These are phyloP conservation scores for Melanomma pulvis-pyrius DNA, from an alignment of 495 filamentous ascomycete genomes.

Conservation along the genomic window DNA sequence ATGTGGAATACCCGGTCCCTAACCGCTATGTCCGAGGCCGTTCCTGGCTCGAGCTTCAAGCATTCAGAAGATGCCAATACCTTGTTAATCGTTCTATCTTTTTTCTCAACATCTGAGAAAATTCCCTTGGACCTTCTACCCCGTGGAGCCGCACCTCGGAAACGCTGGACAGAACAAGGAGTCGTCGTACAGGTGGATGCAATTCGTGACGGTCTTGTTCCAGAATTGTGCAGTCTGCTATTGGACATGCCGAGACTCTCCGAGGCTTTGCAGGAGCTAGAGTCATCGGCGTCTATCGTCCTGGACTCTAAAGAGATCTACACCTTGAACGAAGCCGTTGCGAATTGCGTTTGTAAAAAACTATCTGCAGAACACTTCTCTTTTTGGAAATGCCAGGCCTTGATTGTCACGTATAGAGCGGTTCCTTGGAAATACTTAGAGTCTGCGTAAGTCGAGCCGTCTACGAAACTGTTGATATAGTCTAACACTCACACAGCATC, in stretches of 20 bases:
- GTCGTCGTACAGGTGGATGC: background rate
- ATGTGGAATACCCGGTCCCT: background rate
- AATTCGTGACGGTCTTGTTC: background rate
- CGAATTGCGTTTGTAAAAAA: background rate
- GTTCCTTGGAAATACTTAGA: background rate
- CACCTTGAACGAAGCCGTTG: background rate
- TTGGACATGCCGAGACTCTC: background rate
- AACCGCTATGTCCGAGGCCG: background rate
- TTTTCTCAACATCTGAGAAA: background rate
- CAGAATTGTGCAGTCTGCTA: background rate
- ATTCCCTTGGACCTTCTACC: background rate
- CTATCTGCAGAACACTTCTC: background rate
- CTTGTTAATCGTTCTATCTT: background rate
- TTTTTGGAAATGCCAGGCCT: slow-evolving; percentile 1
- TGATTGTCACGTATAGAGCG: background rate
- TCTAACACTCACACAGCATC: background rate
- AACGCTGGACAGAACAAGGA: background rate
- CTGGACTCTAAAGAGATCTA: background rate
- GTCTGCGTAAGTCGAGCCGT: background rate
- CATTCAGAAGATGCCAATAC: slow-evolving; percentile 1
- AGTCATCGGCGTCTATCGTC: background rate
- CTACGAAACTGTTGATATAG: background rate
- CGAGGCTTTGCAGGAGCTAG: background rate
- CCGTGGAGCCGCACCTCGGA: background rate
- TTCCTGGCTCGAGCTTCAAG: background rate